Base-by-base conservation (phyloP, 768 basidiomycete species). In the Cystofilobasidium macerans region DNA sequence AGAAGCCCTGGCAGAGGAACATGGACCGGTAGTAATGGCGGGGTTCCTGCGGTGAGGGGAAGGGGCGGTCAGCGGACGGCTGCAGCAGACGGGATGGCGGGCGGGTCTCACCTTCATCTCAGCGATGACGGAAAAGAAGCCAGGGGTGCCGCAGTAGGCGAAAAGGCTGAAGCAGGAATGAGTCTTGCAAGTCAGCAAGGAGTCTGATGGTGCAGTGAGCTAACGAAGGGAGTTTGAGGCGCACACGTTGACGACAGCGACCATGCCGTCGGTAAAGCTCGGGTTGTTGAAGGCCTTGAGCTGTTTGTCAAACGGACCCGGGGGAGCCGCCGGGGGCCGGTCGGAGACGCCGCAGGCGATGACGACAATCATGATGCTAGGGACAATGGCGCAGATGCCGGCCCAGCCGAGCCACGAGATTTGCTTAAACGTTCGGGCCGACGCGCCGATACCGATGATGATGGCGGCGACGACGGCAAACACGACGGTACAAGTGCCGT, bases 31-130 rank as follows among this genome's bases (percentile, higher is more conserved):
- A 57, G 56, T 67, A 71, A 11, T 68, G 48, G 20, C 38, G 42
- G 24, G 72, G 75, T 36, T 73, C 64, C 36, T 69, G 35, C 36
- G 13, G 24, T n/a, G n/a, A n/a, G 57, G 6, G 28, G 24, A 24
- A 51, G 48, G 28, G 48, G 32, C 11, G 9, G 36, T 57, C 33
- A 35, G 36, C 57, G 33, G 32, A 8, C 24, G 57, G 9, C 48
- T 6, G 22, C n/a, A n/a, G n/a, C n/a, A n/a, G n/a, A n/a, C n/a
- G n/a, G n/a, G n/a, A n/a, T n/a, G n/a, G n/a, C n/a, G n/a, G n/a
- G n/a, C n/a, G n/a, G n/a, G n/a, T n/a, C n/a, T n/a, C 56, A 73
- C 64, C 42, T 69, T 68, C 76, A 78, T 77, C 70, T 78, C 78
- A 24, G 75, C 74, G 42, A 73, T 70, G 43, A 76, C 68, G 38